A percentile compares a stretch with the other conserved stretches of the same genome.
Evolutionary conservation across 2,329 filamentous ascomycete species (phyloP).

Genomic region (Neofusicoccum sp.): DNA sequence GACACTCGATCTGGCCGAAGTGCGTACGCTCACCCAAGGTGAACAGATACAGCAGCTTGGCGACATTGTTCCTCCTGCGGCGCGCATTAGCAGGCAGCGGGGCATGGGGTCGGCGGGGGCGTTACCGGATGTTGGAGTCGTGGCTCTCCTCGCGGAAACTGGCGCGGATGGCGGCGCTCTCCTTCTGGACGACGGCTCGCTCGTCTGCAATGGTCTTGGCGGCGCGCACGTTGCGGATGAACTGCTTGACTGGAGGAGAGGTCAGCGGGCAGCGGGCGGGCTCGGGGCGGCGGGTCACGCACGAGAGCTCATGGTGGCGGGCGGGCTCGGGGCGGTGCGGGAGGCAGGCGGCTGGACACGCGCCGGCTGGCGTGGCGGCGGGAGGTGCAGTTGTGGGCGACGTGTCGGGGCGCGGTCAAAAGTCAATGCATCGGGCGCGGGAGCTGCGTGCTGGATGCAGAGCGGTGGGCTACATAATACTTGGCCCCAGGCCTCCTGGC

Average conservation of each 20-base stretch:
- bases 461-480: not conserved
- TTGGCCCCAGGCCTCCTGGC: constrained; percentile 9
- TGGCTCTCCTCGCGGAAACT: constrained; percentile 97
- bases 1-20: constrained; percentile 98
- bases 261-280: constrained; percentile 22
- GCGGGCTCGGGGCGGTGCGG: constrained; percentile 42
- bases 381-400: not conserved
- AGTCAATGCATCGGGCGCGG: constrained; percentile 2
- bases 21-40: constrained; percentile 96
- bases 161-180: constrained; percentile 94
- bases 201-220: constrained; percentile 99
- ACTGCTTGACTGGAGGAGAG: constrained; percentile 80
- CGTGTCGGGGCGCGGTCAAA: constrained; percentile 2
- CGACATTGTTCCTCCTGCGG: constrained; percentile 91
- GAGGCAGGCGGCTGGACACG: not conserved
- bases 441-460: not conserved
- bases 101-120: constrained; percentile 22
- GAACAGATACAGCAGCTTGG: constrained; percentile 96
- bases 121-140: constrained; percentile 84
- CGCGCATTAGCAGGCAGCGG: constrained; percentile 20
- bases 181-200: constrained; percentile 96
- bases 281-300: constrained; percentile 36
- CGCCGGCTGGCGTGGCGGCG: constrained; percentile 4
- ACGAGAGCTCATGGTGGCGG: constrained; percentile 58
- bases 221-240: constrained; percentile 97